These are phyloP conservation scores for Cladosporium sphaerospermum DNA, from an alignment of 2,329 filamentous ascomycete species.

Conservation along the genomic window DNA sequence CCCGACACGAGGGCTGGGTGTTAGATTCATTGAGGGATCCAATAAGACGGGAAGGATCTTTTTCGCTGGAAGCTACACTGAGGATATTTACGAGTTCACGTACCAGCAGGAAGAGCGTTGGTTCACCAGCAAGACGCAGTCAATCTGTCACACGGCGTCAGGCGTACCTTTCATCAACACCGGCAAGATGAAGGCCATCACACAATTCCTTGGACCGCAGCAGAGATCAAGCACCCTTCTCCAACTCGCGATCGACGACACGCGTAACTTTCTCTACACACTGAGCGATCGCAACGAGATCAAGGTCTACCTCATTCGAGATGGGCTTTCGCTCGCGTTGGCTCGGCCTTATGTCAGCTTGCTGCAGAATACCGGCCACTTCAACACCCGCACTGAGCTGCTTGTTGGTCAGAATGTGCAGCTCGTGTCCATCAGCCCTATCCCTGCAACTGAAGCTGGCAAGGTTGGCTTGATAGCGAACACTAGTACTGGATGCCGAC, in stretches of 20 bases:
- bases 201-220: conserved; percentile 28
- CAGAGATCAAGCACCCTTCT: conserved; percentile 55
- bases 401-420: conserved; percentile 58
- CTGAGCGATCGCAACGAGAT: conserved; percentile 85
- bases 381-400: conserved; percentile 67
- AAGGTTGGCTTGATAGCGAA: conserved; percentile 85
- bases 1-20: conserved; percentile 62
- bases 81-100: conserved; percentile 86
- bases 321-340: conserved; percentile 48
- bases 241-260: conserved; percentile 83
- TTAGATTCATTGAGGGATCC: conserved; percentile 73
- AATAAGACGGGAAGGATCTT: conserved; percentile 80
- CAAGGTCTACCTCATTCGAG: conserved; percentile 81
- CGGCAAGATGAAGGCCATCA: conserved; percentile 20
- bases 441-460: conserved; percentile 69
- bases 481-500: conserved; percentile 81
- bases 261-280: conserved; percentile 81
- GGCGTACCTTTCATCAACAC: conserved; percentile 9
- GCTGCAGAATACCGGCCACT: conserved; percentile 72
- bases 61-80: conserved; percentile 73
- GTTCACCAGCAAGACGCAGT: conserved; percentile 85
- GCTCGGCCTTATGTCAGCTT: conserved; percentile 49
- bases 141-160: conserved; percentile 55
- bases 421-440: conserved; percentile 80
- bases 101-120: conserved; percentile 97